A percentile compares a stretch with the other conserved stretches of the same genome.
Conservation (phyloP, 345 rosid genomes). For the Litchi chinensis region DNA sequence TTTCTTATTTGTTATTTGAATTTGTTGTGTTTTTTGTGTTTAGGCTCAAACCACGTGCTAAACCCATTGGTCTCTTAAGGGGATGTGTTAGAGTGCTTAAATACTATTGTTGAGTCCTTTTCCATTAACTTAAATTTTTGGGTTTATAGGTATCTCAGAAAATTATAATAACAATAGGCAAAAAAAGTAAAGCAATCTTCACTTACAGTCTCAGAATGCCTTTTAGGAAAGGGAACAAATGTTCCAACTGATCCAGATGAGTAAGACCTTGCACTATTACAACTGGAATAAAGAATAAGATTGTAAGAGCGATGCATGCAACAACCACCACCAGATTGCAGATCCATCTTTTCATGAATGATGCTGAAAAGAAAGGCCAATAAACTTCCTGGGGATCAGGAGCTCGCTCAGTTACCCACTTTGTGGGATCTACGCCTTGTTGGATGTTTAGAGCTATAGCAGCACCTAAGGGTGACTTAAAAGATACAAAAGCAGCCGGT, state of each 20-base stretch:
- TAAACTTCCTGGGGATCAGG: slow-evolving; percentile 86
- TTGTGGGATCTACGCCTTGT: slow-evolving; percentile 78
- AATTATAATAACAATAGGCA: not conserved
- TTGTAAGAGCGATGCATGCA: slow-evolving; percentile 55
- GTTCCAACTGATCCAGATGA: slow-evolving; percentile 76
- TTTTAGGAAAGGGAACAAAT: slow-evolving; percentile 76
- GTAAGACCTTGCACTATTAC: slow-evolving; percentile 90
- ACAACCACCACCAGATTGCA: slow-evolving; percentile 54
- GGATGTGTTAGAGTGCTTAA: too few relatives aligned
- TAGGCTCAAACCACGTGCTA: too few relatives aligned
- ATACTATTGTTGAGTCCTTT: too few relatives aligned
- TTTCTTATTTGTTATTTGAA: too few relatives aligned
- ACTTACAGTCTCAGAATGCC: slow-evolving; percentile 70
- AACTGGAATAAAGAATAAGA: slow-evolving; percentile 78
- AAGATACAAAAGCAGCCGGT: slow-evolving; percentile 91
- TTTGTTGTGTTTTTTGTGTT: too few relatives aligned
- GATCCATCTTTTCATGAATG: slow-evolving; percentile 78
- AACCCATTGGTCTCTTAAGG: too few relatives aligned
- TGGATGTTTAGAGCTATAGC: slow-evolving; percentile 76
- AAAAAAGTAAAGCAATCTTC: slow-evolving; percentile 8
- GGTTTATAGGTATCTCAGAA: not conserved
- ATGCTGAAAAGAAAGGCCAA: slow-evolving; percentile 90
- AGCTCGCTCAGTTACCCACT: slow-evolving; percentile 89
- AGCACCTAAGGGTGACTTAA: slow-evolving; percentile 77
- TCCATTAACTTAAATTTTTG: too few relatives aligned